These are phyloP conservation scores for Acanthamoeba triangularis DNA, from an alignment of 208 protist genomes.

Conservation along the genomic window DNA sequence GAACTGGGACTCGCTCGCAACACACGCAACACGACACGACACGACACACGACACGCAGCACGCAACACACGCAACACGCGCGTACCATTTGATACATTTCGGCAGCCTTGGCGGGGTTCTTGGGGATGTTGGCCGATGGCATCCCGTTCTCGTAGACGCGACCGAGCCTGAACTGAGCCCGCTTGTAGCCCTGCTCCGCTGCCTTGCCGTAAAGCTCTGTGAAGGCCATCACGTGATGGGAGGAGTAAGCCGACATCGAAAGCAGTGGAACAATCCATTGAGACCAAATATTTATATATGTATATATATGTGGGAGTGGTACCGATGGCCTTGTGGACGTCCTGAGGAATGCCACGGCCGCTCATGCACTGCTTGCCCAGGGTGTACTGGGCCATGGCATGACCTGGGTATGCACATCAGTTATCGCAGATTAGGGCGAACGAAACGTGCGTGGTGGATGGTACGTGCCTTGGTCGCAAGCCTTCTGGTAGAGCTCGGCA, in stretches of 20 bases:
- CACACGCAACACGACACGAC: too few relatives aligned
- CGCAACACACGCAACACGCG: neutral
- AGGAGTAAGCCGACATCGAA: too few relatives aligned
- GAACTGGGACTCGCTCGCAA: neutral
- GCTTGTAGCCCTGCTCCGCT: conserved; percentile 66
- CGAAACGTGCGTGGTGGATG: neutral
- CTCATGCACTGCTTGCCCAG: conserved; percentile 67
- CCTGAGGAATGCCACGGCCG: conserved; percentile 15
- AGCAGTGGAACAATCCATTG: too few relatives aligned
- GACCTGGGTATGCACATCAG: too few relatives aligned
- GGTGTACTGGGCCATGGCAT: conserved; percentile 67
- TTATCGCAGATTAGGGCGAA: neutral
- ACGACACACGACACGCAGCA: neutral
- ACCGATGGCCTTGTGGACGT: conserved; percentile 37
- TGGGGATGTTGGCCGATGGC: neutral
- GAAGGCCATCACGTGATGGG: too few relatives aligned
- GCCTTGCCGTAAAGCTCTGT: conserved; percentile 49
- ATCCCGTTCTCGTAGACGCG: conserved; percentile 9
- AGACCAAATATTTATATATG: too few relatives aligned
- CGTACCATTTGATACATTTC: conserved; percentile 34
- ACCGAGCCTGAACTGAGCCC: conserved; percentile 44
- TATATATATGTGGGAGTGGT: too few relatives aligned
- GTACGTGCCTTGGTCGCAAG: neutral
- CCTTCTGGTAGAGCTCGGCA: conserved; percentile 60
- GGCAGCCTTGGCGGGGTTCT: conserved; percentile 26